These are phyloP conservation scores for Trypanosoma brucei DNA, from an alignment of 208 protist genomes.

Conservation along the genomic window DNA sequence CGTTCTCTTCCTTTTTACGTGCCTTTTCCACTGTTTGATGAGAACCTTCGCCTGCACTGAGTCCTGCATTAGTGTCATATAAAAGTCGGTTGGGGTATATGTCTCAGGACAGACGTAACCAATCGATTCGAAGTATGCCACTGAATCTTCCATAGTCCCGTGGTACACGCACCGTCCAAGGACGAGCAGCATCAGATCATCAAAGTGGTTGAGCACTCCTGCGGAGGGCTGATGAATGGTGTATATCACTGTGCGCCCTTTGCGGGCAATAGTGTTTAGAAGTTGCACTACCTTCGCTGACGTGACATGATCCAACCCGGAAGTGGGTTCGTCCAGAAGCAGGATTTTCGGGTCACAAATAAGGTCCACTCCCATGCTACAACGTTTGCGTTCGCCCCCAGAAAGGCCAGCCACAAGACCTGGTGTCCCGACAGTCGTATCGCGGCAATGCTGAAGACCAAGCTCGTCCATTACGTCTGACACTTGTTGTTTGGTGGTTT, in stretches of 20 bases:
- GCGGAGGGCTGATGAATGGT: conserved; percentile 94
- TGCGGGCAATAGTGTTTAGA: conserved; percentile 63
- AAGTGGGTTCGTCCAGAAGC: conserved; percentile 89
- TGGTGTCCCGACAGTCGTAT: conserved; percentile 75
- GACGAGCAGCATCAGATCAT: conserved; percentile 88
- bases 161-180: conserved; percentile 79
- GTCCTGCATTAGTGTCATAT: conserved; percentile 80
- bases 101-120: conserved; percentile 60
- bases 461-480: conserved; percentile 66
- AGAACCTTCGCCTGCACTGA: conserved; percentile 37
- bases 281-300: conserved; percentile 80
- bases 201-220: conserved; percentile 87
- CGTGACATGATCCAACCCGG: conserved; percentile 84
- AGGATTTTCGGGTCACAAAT: conserved; percentile 82
- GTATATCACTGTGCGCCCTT: conserved; percentile 84
- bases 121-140: conserved; percentile 80
- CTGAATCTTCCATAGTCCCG: conserved; percentile 57
- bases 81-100: conserved; percentile 88
- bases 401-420: conserved; percentile 71
- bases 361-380: conserved; percentile 86
- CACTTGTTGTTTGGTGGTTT: conserved; percentile 49
- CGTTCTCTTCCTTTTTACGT: conserved; percentile 34
- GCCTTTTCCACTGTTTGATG: conserved; percentile 64
- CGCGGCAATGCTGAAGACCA: conserved; percentile 47
- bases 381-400: conserved; percentile 87